These are phyloP conservation scores for Wolfiporia cocos DNA, from an alignment of 1,284 basidiomycete species.

Conservation along the genomic window DNA sequence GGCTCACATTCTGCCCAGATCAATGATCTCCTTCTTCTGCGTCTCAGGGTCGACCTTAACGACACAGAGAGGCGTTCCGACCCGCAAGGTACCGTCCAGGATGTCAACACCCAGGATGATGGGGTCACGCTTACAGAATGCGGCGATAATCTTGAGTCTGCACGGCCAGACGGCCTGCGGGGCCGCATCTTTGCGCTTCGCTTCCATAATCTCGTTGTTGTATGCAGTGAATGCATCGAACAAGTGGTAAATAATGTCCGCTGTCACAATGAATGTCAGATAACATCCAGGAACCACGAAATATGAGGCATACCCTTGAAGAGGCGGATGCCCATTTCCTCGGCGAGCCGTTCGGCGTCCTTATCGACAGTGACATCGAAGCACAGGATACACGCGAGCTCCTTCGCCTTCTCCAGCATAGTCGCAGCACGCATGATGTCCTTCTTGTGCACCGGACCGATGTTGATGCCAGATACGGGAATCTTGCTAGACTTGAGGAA, in stretches of 20 bases:
- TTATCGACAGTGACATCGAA: constrained; percentile 96
- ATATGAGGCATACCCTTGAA: constrained; percentile 83
- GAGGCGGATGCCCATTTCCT: constrained; percentile 89
- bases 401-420: constrained; percentile 96
- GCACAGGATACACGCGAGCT: constrained; percentile 92
- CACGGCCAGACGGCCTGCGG: constrained; percentile 98
- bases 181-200: constrained; percentile 89
- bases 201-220: constrained; percentile 88
- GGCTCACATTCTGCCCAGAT: constrained; percentile 90
- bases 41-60: constrained; percentile 85
- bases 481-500: constrained; percentile 97
- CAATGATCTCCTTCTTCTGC: constrained; percentile 87
- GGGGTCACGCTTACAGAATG: constrained; percentile 95
- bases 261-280: constrained; percentile 33
- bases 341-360: constrained; percentile 88
- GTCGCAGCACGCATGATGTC: constrained; percentile 91
- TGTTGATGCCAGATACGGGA: constrained; percentile 96
- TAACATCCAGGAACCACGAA: background rate
- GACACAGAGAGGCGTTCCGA: constrained; percentile 95
- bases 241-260: constrained; percentile 98
- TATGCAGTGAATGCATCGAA: constrained; percentile 99
- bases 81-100: constrained; percentile 86
- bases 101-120: constrained; percentile 98
- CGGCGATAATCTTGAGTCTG: constrained; percentile 86
- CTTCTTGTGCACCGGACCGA: constrained; percentile 96